phyloP scores from a whole-genome alignment of 768 basidiomycete species.

The Boletus rubropictus region DNA sequence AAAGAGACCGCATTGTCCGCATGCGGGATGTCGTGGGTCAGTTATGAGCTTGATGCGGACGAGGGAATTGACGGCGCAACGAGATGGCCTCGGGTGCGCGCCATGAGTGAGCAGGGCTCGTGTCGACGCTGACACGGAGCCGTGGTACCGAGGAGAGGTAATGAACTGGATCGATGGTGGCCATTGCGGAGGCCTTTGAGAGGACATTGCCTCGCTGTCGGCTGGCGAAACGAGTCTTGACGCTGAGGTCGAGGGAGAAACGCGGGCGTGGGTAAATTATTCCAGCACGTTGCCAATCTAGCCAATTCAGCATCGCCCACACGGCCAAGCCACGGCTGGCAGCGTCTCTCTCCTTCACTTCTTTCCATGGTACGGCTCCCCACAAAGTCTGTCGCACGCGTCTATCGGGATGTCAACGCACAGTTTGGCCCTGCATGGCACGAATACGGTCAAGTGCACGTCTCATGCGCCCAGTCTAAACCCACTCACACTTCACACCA shows the following conservation, averaged over 20 bases:
- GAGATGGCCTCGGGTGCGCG: not conserved
- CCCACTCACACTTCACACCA: slow-evolving; percentile 30
- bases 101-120: slow-evolving; percentile 36
- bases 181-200: slow-evolving; percentile 39
- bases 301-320: slow-evolving; percentile 1
- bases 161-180: slow-evolving; percentile 55
- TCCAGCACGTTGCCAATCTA: slow-evolving; percentile 17
- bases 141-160: slow-evolving; percentile 45
- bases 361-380: slow-evolving; percentile 62
- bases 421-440: slow-evolving; percentile 88
- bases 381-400: slow-evolving; percentile 75
- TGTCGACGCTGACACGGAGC: slow-evolving; percentile 45
- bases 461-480: not conserved
- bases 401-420: slow-evolving; percentile 85
- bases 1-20: slow-evolving; percentile 77
- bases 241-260: not conserved
- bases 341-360: slow-evolving; percentile 9
- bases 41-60: slow-evolving; percentile 57
- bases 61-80: slow-evolving; percentile 20
- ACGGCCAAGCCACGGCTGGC: slow-evolving; percentile 11
- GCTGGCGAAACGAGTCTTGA: not conserved
- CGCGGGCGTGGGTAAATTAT: slow-evolving; percentile 28
- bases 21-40: slow-evolving; percentile 61
- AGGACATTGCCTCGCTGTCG: slow-evolving; percentile 8
- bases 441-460: slow-evolving; percentile 72